Conservation (phyloP, 2,329 filamentous ascomycete species). For the Pyrenochaeta sp. region DNA sequence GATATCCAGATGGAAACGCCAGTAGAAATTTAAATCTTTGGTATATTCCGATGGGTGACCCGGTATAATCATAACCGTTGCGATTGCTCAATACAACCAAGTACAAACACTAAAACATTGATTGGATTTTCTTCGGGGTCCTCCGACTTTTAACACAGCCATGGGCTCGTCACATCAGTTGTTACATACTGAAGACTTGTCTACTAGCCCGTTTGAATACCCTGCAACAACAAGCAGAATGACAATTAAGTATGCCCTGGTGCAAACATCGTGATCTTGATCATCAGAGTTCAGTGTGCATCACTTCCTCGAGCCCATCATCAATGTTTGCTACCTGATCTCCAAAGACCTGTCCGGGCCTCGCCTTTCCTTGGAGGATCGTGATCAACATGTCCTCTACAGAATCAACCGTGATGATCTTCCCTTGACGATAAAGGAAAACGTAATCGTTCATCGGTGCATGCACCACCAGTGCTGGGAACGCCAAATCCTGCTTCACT, state of each 20-base stretch:
- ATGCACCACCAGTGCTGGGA: constrained; percentile 26
- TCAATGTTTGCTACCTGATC: constrained; percentile 14
- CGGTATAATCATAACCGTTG: too few species aligned
- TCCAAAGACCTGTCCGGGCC: constrained; percentile 26
- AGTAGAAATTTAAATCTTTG: too few species aligned
- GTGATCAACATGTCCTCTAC: constrained; percentile 30
- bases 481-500: constrained; percentile 2
- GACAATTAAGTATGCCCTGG: too few species aligned
- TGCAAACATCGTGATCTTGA: background rate
- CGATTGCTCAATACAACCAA: too few species aligned
- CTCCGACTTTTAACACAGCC: too few species aligned
- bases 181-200: too few species aligned
- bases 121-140: too few species aligned
- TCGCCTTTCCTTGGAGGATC: constrained; percentile 27
- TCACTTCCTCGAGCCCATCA: background rate
- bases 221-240: background rate
- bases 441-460: constrained; percentile 31
- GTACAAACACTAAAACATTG: too few species aligned
- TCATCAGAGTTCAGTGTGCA: constrained; percentile 23
- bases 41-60: too few species aligned
- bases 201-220: background rate
- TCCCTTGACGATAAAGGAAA: constrained; percentile 25
- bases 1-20: too few species aligned
- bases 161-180: too few species aligned
- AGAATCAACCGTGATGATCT: constrained; percentile 5